A percentile compares a stretch with the other conserved stretches of the same genome.
Conservation (phyloP, 345 rosid genomes). For the Arabidopsis arenosa region DNA sequence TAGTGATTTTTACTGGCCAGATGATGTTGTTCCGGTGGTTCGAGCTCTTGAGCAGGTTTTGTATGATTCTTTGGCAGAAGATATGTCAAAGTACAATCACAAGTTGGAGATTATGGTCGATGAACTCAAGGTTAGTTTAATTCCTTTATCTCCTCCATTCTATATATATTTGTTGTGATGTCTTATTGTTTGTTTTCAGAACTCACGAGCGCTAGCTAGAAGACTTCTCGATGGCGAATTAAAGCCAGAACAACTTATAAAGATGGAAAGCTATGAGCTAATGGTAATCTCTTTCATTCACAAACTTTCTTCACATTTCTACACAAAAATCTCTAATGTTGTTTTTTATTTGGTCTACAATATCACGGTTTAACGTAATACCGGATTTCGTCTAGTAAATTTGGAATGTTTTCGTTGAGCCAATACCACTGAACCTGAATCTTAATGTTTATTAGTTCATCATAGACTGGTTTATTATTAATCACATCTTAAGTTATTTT, state of each 20-base stretch:
- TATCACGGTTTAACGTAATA: neutral
- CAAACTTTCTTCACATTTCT: neutral
- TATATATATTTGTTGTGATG: neutral
- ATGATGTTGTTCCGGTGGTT: conserved; percentile 60
- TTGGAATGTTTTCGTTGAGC: neutral
- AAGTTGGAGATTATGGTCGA: conserved; percentile 64
- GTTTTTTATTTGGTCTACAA: neutral
- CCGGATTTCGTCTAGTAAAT: too few relatives aligned
- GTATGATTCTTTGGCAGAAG: conserved; percentile 57
- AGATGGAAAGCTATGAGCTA: conserved; percentile 2
- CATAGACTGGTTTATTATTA: neutral
- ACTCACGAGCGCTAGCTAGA: conserved; percentile 53
- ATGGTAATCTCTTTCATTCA: conserved; percentile 18
- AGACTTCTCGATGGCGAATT: conserved; percentile 72
- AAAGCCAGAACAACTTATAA: conserved; percentile 46
- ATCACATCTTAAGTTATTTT: neutral
- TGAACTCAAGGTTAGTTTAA: conserved; percentile 65
- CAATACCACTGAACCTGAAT: neutral
- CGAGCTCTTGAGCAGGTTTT: conserved; percentile 68
- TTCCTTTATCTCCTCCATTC: neutral
- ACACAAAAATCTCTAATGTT: neutral
- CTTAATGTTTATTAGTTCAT: neutral
- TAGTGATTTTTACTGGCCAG: neutral
- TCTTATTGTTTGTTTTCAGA: conserved; percentile 43
- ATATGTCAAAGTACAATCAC: conserved; percentile 72